Evolutionary conservation across 495 filamentous ascomycete genomes (phyloP), one percentile per base, ranked within the genome.

Genomic region (Aspergillus funiculosus): DNA sequence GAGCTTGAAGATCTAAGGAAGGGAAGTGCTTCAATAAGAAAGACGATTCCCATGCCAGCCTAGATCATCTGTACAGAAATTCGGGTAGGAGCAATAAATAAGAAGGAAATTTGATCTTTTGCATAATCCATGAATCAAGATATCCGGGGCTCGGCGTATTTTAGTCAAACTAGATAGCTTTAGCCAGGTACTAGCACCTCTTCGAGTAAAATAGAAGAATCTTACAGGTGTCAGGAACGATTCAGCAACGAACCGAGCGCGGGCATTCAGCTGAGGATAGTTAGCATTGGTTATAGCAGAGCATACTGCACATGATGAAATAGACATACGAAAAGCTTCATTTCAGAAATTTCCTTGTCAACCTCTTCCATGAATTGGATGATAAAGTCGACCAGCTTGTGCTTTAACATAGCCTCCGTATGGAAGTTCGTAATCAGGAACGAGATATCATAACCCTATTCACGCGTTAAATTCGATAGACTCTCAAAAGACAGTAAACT

Each of bases 291-390:
- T 11, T 7, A 8, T n/a, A n/a, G 15, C 9, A 14, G 21, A 47
- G 15, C 32, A 10, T n/a, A 21, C 14, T 6, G 44, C 62, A 61
- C 30, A 63, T 8, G 6, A 2, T n/a, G 26, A 52, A 11, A 11
- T 7, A 8, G 15, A 75, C 87, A 39, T 80, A 97, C 91, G 67
- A 97, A 99, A 50, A 99, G 80, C 79, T 99, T 99, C 92, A 97
- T 96, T 68, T 97, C 94, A 1, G 91, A 97, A 40, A 97, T 97
- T 66, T 99, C 94, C 73, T 97, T 97, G 60, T 97, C 92, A 21
- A 97, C 92, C 59, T 99, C 94, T 68, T 97, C 91, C 90, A 97
- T 96, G 45, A 96, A 97, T 52, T 95, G 83, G 48, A 99, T 94
- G 48, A 97, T 92, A 58, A 98, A 98, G 59, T 98, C 92, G 7